Conservation (phyloP, 2,329 filamentous ascomycete species). For the Sclerotinia spermophila region DNA sequence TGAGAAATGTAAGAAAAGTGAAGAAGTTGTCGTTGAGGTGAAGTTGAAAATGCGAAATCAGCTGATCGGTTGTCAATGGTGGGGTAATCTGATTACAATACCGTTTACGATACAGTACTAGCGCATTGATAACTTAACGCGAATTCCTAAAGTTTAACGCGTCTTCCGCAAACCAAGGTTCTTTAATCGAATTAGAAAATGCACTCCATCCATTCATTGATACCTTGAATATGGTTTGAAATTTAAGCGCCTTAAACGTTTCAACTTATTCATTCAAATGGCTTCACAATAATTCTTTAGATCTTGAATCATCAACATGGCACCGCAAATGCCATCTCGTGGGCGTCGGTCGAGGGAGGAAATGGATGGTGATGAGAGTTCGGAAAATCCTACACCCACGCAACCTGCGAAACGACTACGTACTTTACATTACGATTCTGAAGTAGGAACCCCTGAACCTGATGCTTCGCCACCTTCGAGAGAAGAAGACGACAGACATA, state of each 20-base stretch:
- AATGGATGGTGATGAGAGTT: conserved; percentile 31
- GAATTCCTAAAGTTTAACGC: neutral
- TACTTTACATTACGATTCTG: conserved; percentile 20
- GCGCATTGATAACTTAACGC: neutral
- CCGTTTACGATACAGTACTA: neutral
- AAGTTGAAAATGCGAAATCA: conserved; percentile 6
- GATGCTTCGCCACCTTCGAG: conserved; percentile 18
- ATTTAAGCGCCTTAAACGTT: neutral
- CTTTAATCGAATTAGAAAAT: neutral
- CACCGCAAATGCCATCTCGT: conserved; percentile 16
- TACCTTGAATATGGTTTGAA: neutral
- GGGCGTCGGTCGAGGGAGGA: conserved; percentile 25
- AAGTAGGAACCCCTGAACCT: conserved; percentile 19
- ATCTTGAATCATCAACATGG: conserved; percentile 11
- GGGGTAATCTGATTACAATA: neutral
- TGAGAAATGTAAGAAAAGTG: neutral
- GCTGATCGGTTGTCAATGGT: neutral
- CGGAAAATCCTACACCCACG: conserved; percentile 24
- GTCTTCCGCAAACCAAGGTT: neutral
- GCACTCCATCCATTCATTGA: neutral
- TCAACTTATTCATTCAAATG: neutral
- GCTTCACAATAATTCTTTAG: neutral
- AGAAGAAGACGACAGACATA: conserved; percentile 1
- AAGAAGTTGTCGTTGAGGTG: neutral
- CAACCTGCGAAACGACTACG: conserved; percentile 32